Conservation (phyloP, 805 yeast genomes). For the Nakazawaea ishiwadae region DNA sequence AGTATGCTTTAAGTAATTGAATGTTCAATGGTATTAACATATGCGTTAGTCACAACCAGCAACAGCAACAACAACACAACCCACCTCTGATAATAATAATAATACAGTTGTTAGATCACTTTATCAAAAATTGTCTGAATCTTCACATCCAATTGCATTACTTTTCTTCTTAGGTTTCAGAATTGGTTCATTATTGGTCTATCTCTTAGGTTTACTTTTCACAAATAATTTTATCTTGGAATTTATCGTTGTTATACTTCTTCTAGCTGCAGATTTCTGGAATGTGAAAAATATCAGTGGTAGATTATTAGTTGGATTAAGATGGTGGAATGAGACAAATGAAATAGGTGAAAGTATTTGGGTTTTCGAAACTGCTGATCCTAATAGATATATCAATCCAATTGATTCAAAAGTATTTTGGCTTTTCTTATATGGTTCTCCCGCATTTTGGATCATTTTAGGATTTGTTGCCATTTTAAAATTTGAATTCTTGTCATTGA, state of each 20-base stretch:
- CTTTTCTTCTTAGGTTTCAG: constrained; percentile 60
- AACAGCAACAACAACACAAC: constrained; percentile 4
- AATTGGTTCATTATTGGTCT: constrained; percentile 56
- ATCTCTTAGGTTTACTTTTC: constrained; percentile 67
- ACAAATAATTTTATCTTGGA: constrained; percentile 65
- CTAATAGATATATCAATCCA: constrained; percentile 70
- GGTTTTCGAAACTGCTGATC: constrained; percentile 87
- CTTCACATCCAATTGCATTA: constrained; percentile 82
- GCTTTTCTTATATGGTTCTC: constrained; percentile 71
- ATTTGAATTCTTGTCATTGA: constrained; percentile 63
- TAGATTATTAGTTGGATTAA: constrained; percentile 79
- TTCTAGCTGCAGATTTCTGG: constrained; percentile 91
- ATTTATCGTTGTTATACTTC: constrained; percentile 71
- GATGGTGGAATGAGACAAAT: constrained; percentile 95
- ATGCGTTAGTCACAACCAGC: constrained; percentile 12
- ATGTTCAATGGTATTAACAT: too few relatives aligned
- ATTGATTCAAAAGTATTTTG: constrained; percentile 89
- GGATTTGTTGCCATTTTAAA: constrained; percentile 77
- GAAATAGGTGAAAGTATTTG: constrained; percentile 64
- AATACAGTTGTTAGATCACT: constrained; percentile 26
- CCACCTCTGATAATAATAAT: constrained; percentile 6
- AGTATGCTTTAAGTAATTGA: too few relatives aligned
- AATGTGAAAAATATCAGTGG: constrained; percentile 90
- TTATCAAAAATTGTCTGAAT: constrained; percentile 49
- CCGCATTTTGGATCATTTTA: constrained; percentile 68